A percentile compares a stretch with the other conserved stretches of the same genome.
Evolutionary conservation across 768 basidiomycete species (phyloP).

Genomic region (Sarcodon aspratus): DNA sequence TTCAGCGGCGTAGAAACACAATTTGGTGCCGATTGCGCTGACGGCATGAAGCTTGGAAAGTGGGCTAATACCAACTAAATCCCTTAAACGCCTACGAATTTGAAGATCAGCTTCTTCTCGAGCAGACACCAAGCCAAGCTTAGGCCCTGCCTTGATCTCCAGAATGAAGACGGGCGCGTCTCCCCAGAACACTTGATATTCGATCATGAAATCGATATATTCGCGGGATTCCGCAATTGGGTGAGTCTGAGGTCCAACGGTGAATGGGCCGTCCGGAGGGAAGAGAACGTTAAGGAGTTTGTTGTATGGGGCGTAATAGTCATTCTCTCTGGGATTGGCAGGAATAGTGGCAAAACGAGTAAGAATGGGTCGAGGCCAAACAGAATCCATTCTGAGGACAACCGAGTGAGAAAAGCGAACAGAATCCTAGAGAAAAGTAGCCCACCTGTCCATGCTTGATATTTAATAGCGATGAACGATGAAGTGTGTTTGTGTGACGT

Average conservation of each 20-base stretch:
- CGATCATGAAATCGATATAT: background rate
- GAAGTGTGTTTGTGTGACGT: too few species aligned
- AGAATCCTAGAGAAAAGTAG: too few species aligned
- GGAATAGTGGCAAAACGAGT: too few species aligned
- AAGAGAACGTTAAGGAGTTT: slow-evolving; percentile 25
- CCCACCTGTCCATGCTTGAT: too few species aligned
- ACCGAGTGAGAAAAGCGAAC: too few species aligned
- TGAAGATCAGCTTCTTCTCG: slow-evolving; percentile 17
- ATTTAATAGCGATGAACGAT: too few species aligned
- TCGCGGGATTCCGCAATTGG: background rate
- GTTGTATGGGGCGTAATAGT: slow-evolving; percentile 18
- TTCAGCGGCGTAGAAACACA: slow-evolving; percentile 15
- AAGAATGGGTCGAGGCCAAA: too few species aligned
- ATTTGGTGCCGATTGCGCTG: slow-evolving; percentile 9
- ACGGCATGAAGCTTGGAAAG: slow-evolving; percentile 18
- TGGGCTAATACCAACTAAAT: slow-evolving; percentile 5
- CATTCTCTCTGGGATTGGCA: background rate
- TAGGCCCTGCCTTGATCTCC: background rate
- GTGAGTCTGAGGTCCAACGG: slow-evolving; percentile 19
- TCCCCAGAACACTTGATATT: background rate
- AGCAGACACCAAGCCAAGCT: slow-evolving; percentile 14
- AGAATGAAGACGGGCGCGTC: slow-evolving; percentile 4
- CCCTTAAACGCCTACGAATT: slow-evolving; percentile 16
- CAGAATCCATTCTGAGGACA: too few species aligned
- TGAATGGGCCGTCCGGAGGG: slow-evolving; percentile 20